phyloP scores from a whole-genome alignment of 345 rosid genomes.

The Populus tremula region DNA sequence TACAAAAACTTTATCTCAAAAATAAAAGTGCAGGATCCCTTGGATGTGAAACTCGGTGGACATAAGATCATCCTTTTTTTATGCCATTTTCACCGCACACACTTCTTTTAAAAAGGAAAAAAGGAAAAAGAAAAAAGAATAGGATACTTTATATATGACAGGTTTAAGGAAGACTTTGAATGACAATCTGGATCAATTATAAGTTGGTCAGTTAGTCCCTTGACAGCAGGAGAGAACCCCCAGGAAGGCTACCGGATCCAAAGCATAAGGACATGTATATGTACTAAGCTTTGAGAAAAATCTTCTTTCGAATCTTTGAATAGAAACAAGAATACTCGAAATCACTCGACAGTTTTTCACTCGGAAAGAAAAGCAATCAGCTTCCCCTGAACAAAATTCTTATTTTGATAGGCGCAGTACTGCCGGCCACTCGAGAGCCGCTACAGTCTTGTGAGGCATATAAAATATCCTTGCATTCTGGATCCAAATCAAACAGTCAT shows the following conservation, averaged over 20 bases:
- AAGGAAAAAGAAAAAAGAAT: too few species aligned
- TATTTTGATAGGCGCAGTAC: too few species aligned
- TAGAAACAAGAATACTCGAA: slow-evolving; percentile 6
- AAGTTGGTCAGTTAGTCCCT: not conserved
- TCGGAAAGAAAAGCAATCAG: slow-evolving; percentile 2
- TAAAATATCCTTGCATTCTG: too few species aligned
- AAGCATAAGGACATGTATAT: slow-evolving; percentile 5
- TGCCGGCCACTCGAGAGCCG: too few species aligned
- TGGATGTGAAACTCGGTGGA: too few species aligned
- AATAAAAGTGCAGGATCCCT: too few species aligned
- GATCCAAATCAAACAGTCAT: too few species aligned
- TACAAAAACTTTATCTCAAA: too few species aligned
- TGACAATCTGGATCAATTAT: not conserved
- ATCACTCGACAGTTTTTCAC: slow-evolving; percentile 18
- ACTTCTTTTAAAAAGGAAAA: too few species aligned
- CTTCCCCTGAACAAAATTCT: not conserved
- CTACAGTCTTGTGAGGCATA: too few species aligned
- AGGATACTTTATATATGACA: not conserved
- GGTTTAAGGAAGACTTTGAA: not conserved
- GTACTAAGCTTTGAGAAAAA: not conserved
- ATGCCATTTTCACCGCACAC: too few species aligned
- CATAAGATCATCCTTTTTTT: too few species aligned
- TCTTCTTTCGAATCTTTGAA: slow-evolving; percentile 3
- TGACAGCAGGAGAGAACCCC: not conserved
- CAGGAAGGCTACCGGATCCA: not conserved